Percentiles rank a stretch among this genome's conserved stretches.
Conservation (phyloP, 2,329 filamentous ascomycete species). For the Beauveria sp. region DNA sequence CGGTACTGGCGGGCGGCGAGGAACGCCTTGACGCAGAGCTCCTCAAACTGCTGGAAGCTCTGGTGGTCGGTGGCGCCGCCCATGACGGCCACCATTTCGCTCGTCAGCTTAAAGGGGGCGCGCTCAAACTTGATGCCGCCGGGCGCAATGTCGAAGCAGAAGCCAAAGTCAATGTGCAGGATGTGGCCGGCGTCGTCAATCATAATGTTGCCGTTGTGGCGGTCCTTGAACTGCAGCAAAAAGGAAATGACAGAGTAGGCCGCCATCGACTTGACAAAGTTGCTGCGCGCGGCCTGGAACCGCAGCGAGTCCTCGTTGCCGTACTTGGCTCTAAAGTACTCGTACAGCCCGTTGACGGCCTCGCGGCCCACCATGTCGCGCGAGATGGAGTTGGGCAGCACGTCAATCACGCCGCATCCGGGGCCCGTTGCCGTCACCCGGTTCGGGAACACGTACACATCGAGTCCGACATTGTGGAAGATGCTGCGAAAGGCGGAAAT, state of each 20-base stretch:
- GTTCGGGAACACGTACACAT: conserved; percentile 96
- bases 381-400: conserved; percentile 93
- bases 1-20: conserved; percentile 78
- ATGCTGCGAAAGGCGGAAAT: conserved; percentile 96
- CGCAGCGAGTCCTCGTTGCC: conserved; percentile 90
- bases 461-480: conserved; percentile 87
- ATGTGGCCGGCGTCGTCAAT: conserved; percentile 95
- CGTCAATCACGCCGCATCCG: conserved; percentile 96
- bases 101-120: conserved; percentile 94
- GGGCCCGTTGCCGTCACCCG: conserved; percentile 95
- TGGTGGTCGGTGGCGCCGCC: conserved; percentile 78
- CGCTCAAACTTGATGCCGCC: conserved; percentile 97
- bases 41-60: conserved; percentile 91
- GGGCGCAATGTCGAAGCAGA: conserved; percentile 98
- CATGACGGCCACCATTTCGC: conserved; percentile 99
- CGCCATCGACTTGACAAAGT: conserved; percentile 99
- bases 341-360: conserved; percentile 94
- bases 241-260: conserved; percentile 97
- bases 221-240: conserved; percentile 95
- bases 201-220: conserved; percentile 99
- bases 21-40: conserved; percentile 92
- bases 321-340: conserved; percentile 97
- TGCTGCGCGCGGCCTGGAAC: conserved; percentile 90
- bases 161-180: conserved; percentile 97
- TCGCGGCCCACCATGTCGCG: conserved; percentile 98